Evolutionary conservation across 1,284 basidiomycete genomes (phyloP).

Genomic region (Rhodotorula sp.): DNA sequence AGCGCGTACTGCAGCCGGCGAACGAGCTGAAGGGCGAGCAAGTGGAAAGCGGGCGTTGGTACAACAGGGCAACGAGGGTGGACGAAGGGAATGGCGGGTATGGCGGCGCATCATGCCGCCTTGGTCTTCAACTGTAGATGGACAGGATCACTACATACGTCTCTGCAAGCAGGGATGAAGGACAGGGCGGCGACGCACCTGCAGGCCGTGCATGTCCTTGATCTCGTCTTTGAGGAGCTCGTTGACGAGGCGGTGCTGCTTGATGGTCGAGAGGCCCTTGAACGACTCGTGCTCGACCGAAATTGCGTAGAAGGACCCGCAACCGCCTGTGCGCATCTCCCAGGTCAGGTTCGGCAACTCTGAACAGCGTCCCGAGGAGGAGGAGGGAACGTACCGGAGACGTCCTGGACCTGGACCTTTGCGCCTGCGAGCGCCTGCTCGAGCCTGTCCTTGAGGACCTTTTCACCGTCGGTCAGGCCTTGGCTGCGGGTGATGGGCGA

Average conservation of each 20-base stretch:
- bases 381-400: conserved; percentile 69
- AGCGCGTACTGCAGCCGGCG: too few relatives aligned
- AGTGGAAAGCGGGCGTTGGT: neutral
- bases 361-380: too few relatives aligned
- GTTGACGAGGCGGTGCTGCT: conserved; percentile 92
- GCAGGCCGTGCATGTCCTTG: conserved; percentile 86
- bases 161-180: rapidly evolving
- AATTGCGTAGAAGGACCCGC: conserved; percentile 95
- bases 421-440: conserved; percentile 47
- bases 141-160: neutral
- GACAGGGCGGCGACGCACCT: conserved; percentile 61
- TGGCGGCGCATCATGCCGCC: neutral
- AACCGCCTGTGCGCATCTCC: conserved; percentile 67
- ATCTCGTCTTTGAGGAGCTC: conserved; percentile 87
- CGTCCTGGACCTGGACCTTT: conserved; percentile 74
- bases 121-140: conserved; percentile 17
- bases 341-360: neutral
- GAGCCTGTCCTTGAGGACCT: conserved; percentile 70
- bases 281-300: conserved; percentile 80
- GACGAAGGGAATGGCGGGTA: neutral
- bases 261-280: conserved; percentile 80
- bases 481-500: neutral
- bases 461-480: conserved; percentile 64
- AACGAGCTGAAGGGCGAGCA: too few relatives aligned
- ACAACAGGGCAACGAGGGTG: neutral